These are phyloP conservation scores for Ustilago loliicola DNA, from an alignment of 1,284 basidiomycete species.

Conservation along the genomic window DNA sequence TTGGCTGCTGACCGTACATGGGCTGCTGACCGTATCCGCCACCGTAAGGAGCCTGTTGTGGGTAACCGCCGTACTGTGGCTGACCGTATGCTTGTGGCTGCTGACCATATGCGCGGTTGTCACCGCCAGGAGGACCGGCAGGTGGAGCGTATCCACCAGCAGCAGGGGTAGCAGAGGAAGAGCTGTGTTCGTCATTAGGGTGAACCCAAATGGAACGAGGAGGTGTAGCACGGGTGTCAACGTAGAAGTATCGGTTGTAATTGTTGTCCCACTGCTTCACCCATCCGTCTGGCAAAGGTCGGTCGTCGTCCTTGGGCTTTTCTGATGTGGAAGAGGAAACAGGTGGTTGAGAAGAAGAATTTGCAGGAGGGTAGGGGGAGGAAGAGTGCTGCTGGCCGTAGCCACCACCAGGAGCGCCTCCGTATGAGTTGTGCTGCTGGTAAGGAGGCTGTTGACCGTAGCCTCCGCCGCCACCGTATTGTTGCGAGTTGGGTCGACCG, in stretches of 20 bases:
- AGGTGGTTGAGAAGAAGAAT: conserved; percentile 11
- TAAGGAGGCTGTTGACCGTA: conserved; percentile 40
- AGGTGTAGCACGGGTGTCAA: conserved; percentile 64
- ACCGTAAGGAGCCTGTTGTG: conserved; percentile 34
- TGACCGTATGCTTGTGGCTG: conserved; percentile 29
- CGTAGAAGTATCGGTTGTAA: conserved; percentile 68
- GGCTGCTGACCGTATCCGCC: conserved; percentile 43
- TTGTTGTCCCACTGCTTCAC: conserved; percentile 67
- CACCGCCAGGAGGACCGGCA: conserved; percentile 49
- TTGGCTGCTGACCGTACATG: conserved; percentile 50
- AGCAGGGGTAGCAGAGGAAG: background rate
- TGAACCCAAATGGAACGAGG: conserved; percentile 68
- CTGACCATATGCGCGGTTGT: conserved; percentile 45
- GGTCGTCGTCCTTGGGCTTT: conserved; percentile 53
- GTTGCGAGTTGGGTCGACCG: conserved; percentile 36
- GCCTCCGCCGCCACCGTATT: conserved; percentile 41
- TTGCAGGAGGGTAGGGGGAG: background rate
- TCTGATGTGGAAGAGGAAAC: conserved; percentile 20
- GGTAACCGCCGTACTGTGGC: conserved; percentile 38
- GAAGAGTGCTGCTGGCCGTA: conserved; percentile 4
- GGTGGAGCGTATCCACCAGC: conserved; percentile 50
- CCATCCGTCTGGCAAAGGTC: conserved; percentile 63
- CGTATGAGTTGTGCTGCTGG: conserved; percentile 32
- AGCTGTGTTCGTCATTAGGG: conserved; percentile 56
- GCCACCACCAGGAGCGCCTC: conserved; percentile 12